phyloP scores from a whole-genome alignment of 305 asterid species.

The Fraxinus baroniana region DNA sequence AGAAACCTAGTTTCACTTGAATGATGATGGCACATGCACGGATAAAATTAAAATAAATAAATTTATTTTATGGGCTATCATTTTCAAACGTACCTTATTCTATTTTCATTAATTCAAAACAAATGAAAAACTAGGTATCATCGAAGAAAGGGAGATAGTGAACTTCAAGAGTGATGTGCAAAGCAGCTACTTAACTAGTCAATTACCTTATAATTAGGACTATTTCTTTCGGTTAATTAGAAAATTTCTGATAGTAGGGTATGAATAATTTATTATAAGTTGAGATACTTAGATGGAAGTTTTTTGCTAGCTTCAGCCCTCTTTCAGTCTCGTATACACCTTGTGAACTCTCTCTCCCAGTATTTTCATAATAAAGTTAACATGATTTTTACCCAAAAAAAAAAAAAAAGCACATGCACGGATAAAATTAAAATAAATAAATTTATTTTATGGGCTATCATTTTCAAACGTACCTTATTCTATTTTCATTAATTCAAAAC shows the following conservation, averaged over 20 bases:
- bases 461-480: neutral
- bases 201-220: neutral
- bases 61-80: neutral
- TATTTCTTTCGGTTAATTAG: neutral
- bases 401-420: neutral
- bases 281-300: neutral
- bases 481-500: neutral
- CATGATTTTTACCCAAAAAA: neutral
- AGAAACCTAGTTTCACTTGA: neutral
- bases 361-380: neutral
- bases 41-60: neutral
- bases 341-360: neutral
- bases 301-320: neutral
- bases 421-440: neutral
- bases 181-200: neutral
- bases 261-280: neutral
- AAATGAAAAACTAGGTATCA: neutral
- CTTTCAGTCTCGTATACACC: neutral
- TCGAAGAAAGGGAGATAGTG: neutral
- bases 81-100: neutral
- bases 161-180: neutral
- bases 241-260: neutral
- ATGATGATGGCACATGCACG: neutral
- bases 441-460: neutral
- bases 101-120: neutral